Conservation (phyloP, 75 land plant species). For the Cupressus sempervirens region DNA sequence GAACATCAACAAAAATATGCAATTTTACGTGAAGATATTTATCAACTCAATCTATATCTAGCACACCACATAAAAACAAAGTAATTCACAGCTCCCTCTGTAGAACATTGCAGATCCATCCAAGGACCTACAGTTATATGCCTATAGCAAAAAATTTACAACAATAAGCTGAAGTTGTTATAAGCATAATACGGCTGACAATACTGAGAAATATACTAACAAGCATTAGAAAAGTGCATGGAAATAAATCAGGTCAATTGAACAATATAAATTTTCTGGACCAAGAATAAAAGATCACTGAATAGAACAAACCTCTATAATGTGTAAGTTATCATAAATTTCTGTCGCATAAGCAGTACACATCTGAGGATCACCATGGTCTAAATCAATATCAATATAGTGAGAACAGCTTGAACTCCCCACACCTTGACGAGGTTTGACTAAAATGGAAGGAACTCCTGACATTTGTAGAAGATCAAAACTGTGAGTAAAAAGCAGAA, state of each 20-base stretch:
- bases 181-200: background rate
- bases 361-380: slow-evolving; percentile 60
- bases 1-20: background rate
- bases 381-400: slow-evolving; percentile 53
- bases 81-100: background rate
- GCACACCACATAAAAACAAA: background rate
- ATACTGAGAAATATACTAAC: background rate
- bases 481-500: slow-evolving; percentile 1
- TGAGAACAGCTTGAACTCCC: slow-evolving; percentile 9
- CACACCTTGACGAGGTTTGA: background rate
- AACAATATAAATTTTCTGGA: background rate
- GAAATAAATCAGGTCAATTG: background rate
- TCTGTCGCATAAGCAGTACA: slow-evolving; percentile 79
- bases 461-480: slow-evolving; percentile 1
- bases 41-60: background rate
- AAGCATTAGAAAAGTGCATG: background rate
- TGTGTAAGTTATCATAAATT: slow-evolving; percentile 53
- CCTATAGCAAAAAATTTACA: background rate
- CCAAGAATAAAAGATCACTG: background rate
- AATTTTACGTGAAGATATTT: background rate
- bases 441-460: slow-evolving; percentile 11
- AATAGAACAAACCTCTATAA: slow-evolving; percentile 56
- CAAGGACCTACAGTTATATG: background rate
- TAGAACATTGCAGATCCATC: background rate
- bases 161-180: background rate